Percentiles rank a stretch among this genome's conserved stretches.
These are phyloP conservation scores for Fusarium sp. DNA, from an alignment of 2,329 filamentous ascomycete genomes.

Conservation along the genomic window DNA sequence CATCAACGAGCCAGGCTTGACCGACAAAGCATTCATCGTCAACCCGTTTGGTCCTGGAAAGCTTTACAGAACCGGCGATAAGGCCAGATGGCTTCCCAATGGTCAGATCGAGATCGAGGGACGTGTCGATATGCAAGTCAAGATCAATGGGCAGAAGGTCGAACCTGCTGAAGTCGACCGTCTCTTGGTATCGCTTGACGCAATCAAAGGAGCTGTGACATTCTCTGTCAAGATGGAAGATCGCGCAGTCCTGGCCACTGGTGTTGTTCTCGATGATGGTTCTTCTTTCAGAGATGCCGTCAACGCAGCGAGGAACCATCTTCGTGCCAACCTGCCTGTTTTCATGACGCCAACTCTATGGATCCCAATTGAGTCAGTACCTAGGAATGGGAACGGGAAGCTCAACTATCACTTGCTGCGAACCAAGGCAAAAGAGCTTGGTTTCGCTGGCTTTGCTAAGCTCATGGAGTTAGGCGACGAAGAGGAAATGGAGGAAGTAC, in stretches of 20 bases:
- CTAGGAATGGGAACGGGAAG: constrained; percentile 39
- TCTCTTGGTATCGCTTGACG: neutral
- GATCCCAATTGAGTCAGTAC: constrained; percentile 29
- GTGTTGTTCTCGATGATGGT: neutral
- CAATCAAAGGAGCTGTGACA: neutral
- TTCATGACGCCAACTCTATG: constrained; percentile 41
- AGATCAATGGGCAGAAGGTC: constrained; percentile 36
- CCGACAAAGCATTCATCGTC: constrained; percentile 1
- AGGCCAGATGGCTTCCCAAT: constrained; percentile 17
- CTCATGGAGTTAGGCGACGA: neutral
- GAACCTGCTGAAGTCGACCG: constrained; percentile 15
- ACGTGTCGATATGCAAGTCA: constrained; percentile 37
- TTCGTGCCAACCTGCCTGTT: constrained; percentile 12
- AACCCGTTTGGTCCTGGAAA: constrained; percentile 24
- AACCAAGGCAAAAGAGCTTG: neutral
- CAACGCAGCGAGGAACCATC: neutral
- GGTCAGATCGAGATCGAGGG: constrained; percentile 33
- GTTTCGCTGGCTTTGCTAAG: neutral
- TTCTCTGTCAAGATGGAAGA: constrained; percentile 9
- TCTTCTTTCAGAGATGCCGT: neutral
- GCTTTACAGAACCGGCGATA: constrained; percentile 32
- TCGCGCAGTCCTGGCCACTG: neutral
- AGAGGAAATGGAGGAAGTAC: neutral
- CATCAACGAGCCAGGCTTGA: constrained; percentile 18
- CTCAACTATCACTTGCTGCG: constrained; percentile 17